phyloP scores from a whole-genome alignment of 2,329 filamentous ascomycete genomes.

The Huntiella bhutanensis region DNA sequence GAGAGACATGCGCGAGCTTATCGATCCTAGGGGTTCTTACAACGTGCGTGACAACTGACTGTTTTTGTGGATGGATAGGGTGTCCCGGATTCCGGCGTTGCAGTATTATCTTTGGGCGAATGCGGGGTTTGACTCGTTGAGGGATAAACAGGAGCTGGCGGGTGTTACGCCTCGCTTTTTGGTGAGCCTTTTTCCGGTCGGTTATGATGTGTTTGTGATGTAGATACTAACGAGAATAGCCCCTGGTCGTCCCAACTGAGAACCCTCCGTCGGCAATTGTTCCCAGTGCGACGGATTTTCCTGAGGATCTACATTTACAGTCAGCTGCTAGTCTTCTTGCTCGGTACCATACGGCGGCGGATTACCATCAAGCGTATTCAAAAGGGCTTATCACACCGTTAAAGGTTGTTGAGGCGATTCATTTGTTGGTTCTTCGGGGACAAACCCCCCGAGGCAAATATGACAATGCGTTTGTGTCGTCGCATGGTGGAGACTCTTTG shows the following conservation, averaged over 20 bases:
- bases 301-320: constrained; percentile 22
- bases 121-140: constrained; percentile 9
- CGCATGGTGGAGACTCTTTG: constrained; percentile 34
- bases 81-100: not conserved
- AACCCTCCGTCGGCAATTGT: constrained; percentile 16
- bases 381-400: constrained; percentile 52
- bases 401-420: constrained; percentile 49
- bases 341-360: constrained; percentile 49
- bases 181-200: constrained; percentile 11
- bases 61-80: not conserved
- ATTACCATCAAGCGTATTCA: constrained; percentile 61
- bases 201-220: not conserved
- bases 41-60: not conserved
- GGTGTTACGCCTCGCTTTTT: constrained; percentile 8
- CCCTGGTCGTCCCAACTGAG: constrained; percentile 35
- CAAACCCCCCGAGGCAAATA: constrained; percentile 36
- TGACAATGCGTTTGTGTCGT: constrained; percentile 54
- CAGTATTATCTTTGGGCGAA: constrained; percentile 12
- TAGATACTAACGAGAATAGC: constrained; percentile 19
- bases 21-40: too few relatives aligned
- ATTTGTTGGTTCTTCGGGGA: constrained; percentile 50
- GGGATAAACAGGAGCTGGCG: constrained; percentile 2
- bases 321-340: constrained; percentile 23
- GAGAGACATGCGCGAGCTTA: not conserved
- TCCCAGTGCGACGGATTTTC: constrained; percentile 22